Base-by-base conservation (phyloP, 805 yeast genomes). In the Candida golubevii region DNA sequence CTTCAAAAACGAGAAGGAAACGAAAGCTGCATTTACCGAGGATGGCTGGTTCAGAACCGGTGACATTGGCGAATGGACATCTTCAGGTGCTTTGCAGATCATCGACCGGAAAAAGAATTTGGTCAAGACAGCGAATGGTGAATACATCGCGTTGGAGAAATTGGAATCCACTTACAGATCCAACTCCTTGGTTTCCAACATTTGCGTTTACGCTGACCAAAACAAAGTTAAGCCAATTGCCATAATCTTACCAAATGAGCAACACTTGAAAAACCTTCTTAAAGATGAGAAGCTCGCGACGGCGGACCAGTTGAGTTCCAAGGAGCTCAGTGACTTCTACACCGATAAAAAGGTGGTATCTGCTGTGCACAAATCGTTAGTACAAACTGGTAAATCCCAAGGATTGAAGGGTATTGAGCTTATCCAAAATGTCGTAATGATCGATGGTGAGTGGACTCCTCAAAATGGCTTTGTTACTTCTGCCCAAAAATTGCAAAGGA, bases 41-140 rank as follows among this genome's bases (percentile, higher is more conserved):
- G 90, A 86, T 56, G 95, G 90, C 23, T 93, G 97, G 97, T 93
- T 93, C 74, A 77, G 74, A 62, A 93, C 98, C 30, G 99, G 99
- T 66, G 99, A 93, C 66, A 88, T 93, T 66, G 97, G 91, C 61
- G 89, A 88, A 72, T 88, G 97, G 95, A 77, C 90, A 35, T 48
- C 80, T 26, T 76, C 74, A 52, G 98, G 98, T 53, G 83, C 80
- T 46, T 74, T 93, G 60, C 80, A 77, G 61, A 74, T 93, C 49
- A 86, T 93, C 63, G 99, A 93, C 71, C 85, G 99, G 64, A 87
- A 81, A 75, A 93, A 93, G 82, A 93, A 93, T 66, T 76, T 93
- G 67, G 95, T 93, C 57, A 93, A 93, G 77, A 93, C 99, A 14
- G 75, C 79, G 59, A 91, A 93, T 64, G 99, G 99, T 69, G 99